Evolutionary conservation across 768 basidiomycete genomes (phyloP), one percentile per base, ranked within the genome.

Genomic region (Rhodocollybia butyracea): DNA sequence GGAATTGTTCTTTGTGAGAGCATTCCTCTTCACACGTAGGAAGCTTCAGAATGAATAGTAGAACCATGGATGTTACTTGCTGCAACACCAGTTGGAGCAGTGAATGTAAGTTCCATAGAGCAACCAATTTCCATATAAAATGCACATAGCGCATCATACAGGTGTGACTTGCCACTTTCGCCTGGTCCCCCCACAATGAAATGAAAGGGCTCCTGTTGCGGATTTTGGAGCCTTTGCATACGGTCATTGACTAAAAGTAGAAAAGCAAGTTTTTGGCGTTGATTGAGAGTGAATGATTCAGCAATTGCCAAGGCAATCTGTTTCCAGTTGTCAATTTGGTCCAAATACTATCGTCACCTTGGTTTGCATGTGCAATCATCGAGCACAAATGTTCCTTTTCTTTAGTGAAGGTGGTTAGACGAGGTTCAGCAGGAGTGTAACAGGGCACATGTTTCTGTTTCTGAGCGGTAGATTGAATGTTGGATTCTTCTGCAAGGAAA

Each of bases 91-190:
- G 64, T 65, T 4, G 57, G 57, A 41, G 64, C 61, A 17, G 59
- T 57, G 1, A 65, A 31, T 17, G 57, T 26, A n/a, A 63, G 34
- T n/a, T 32, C 43, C 17, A 51, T 12, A 15, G 19, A 26, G 29
- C 58, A 34, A 12, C 47, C 32, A 29, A 54, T 17, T 6, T 27
- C 13, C 1, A 45, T 29, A 42, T 60, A 59, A 42, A 61, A 64
- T 8, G 59, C 60, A 19, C 40, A 39, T 54, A 57, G 55, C 3
- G 63, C 64, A 46, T 62, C 22, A 34, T 64, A 62, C 7, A 65
- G 58, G 2, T 45, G 59, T 11, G 64, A 64, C 46, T 65, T 65
- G 3, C 63, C 64, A 30, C 64, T 63, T 6, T 63, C 64, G 26
- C 64, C 64, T 15, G 64, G 62, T 10, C 64, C 63, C 13, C 45